Base-by-base conservation (phyloP, 2,329 filamentous ascomycete genomes). In the Aciculosporium take region DNA sequence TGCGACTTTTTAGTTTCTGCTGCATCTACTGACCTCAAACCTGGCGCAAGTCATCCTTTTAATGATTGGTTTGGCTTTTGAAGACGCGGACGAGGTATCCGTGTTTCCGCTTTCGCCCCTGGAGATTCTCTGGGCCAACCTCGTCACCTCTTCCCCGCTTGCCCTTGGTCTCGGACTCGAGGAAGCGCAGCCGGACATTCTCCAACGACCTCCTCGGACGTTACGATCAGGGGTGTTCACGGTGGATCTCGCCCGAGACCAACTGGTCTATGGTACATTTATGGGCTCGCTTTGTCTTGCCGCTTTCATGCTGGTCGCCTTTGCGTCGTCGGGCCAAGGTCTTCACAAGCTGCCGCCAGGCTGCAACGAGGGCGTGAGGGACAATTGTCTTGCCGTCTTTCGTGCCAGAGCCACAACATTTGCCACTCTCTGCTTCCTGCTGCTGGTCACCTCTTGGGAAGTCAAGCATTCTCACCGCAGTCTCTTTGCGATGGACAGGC, bases 111-210 rank as follows among this genome's bases (percentile, higher is more conserved):
- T 85, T 12, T 78, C 78, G 1, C 80, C 81, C 0, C 69, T 85
- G 4, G 79, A 85, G 53, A 83, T 84, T 51, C 70, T 85, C 25
- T 85, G 81, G 81, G 78, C 81, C 47, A 85, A 84, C 55, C 74
- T 85, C 53, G 72, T 84, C 40, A 85, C 81, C 1, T 82, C 77
- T 1, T 81, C 76, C 6, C 73, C 83, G 49, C 69, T 82, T 1
- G 81, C 81, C 32, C 75, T 85, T 50, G 81, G 81, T 40, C 68
- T 86, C 0, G 81, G 81, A 5, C 74, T 84, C 45, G 81, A 85
- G 53, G 69, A 76, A 43, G 78, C 79, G 0, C 71, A 77, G 25
- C 73, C 76, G 0, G 79, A 84, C 54, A 75, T 85, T 46, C 73
- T 84, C 53, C 56, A 64, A 5, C 75, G 80, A 0, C 76, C 78